Percentiles rank a stretch among this genome's conserved stretches.
These are phyloP conservation scores for Pythium coloratum DNA, from an alignment of 352 stramenopile genomes.

Conservation along the genomic window DNA sequence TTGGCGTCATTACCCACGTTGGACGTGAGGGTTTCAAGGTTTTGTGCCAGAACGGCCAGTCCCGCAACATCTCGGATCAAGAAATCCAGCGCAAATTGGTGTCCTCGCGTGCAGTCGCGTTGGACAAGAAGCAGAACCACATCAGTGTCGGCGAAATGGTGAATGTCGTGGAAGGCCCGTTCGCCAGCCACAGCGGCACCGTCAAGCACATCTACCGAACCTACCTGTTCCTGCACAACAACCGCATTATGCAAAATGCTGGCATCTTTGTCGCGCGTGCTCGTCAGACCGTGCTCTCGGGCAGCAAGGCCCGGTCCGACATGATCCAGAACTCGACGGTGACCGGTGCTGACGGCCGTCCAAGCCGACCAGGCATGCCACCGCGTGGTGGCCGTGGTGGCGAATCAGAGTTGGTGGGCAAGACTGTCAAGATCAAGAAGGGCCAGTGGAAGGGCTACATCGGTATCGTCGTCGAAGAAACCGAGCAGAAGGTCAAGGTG, in stretches of 20 bases:
- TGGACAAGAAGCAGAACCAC: slow-evolving; percentile 91
- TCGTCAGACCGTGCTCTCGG: slow-evolving; percentile 78
- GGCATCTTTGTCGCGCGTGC: slow-evolving; percentile 89
- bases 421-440: slow-evolving; percentile 92
- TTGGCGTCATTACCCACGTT: slow-evolving; percentile 91
- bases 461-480: slow-evolving; percentile 89
- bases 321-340: slow-evolving; percentile 87
- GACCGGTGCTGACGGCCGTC: slow-evolving; percentile 60
- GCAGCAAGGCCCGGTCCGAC: slow-evolving; percentile 83
- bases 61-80: slow-evolving; percentile 83
- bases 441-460: slow-evolving; percentile 92
- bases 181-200: slow-evolving; percentile 82
- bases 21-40: slow-evolving; percentile 87
- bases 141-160: slow-evolving; percentile 90
- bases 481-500: slow-evolving; percentile 90
- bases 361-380: slow-evolving; percentile 31
- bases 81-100: slow-evolving; percentile 89
- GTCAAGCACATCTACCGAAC: slow-evolving; percentile 91
- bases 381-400: slow-evolving; percentile 40
- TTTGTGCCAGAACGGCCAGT: slow-evolving; percentile 83
- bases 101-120: slow-evolving; percentile 73
- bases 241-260: slow-evolving; percentile 86
- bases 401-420: slow-evolving; percentile 80
- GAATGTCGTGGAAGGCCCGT: slow-evolving; percentile 84
- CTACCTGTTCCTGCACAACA: slow-evolving; percentile 90